Conservation (phyloP, 306 rosid genomes). For the Prunus armeniaca region DNA sequence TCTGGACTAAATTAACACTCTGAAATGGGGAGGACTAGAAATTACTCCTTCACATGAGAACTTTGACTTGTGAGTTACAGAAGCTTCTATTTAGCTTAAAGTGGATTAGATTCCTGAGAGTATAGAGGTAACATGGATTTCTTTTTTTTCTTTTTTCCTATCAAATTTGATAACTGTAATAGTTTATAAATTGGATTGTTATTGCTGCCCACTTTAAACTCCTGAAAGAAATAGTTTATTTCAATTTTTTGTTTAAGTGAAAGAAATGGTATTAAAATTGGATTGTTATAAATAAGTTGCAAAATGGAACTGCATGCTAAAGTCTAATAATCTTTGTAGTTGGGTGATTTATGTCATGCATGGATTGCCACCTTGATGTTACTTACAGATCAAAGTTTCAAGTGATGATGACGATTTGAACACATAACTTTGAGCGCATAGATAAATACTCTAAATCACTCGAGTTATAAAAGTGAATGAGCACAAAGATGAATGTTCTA, state of each 20-base stretch:
- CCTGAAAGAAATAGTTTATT: not conserved
- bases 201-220: not conserved
- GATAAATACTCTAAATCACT: too few relatives aligned
- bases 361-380: not conserved
- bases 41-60: not conserved
- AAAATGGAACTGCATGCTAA: not conserved
- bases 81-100: not conserved
- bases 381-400: too few relatives aligned
- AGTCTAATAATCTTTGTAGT: slow-evolving; percentile 10
- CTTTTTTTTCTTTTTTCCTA: too few relatives aligned
- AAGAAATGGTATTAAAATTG: not conserved
- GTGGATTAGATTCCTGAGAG: not conserved
- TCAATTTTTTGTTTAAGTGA: not conserved
- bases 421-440: too few relatives aligned
- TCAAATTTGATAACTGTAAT: not conserved
- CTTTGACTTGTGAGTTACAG: not conserved
- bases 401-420: too few relatives aligned
- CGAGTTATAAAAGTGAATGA: too few relatives aligned
- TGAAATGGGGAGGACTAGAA: not conserved
- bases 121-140: not conserved
- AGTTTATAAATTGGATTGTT: not conserved
- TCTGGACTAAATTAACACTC: not conserved
- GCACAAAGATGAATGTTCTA: accelerated
- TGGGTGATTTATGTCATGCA: not conserved
- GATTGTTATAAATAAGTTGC: not conserved